These are phyloP conservation scores for Sisymbrium altissimum DNA, from an alignment of 345 rosid species.

Conservation along the genomic window DNA sequence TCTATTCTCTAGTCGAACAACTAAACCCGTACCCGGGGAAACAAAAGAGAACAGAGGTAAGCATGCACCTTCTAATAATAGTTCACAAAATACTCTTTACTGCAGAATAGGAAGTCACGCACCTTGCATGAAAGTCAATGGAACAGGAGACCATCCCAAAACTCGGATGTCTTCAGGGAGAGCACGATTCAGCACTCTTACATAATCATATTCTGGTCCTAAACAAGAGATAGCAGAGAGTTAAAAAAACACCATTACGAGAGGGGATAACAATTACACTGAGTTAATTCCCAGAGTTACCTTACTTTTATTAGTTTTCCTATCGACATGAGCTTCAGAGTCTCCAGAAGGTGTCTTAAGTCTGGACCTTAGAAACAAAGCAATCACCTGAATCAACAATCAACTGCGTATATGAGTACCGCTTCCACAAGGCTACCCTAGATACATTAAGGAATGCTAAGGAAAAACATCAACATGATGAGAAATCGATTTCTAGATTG, in stretches of 20 bases:
- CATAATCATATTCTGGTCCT: constrained; percentile 84
- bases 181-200: constrained; percentile 76
- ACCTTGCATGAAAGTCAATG: constrained; percentile 94
- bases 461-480: not conserved
- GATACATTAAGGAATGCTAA: not conserved
- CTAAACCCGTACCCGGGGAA: constrained; percentile 59
- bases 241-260: constrained; percentile 11
- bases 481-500: not conserved
- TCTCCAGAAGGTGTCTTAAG: constrained; percentile 39
- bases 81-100: constrained; percentile 1
- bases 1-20: constrained; percentile 79
- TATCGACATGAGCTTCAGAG: constrained; percentile 27
- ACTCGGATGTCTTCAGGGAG: constrained; percentile 89
- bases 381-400: constrained; percentile 70
- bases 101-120: constrained; percentile 7
- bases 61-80: not conserved
- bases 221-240: constrained; percentile 23
- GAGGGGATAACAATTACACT: not conserved
- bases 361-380: constrained; percentile 71
- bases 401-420: not conserved
- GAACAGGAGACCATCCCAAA: constrained; percentile 88
- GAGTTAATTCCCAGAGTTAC: constrained; percentile 17
- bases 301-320: constrained; percentile 40
- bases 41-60: not conserved
- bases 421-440: not conserved